These are phyloP conservation scores for Allomyces macrogynus DNA, from an alignment of 192 early-diverging fungal genomes.

Conservation along the genomic window DNA sequence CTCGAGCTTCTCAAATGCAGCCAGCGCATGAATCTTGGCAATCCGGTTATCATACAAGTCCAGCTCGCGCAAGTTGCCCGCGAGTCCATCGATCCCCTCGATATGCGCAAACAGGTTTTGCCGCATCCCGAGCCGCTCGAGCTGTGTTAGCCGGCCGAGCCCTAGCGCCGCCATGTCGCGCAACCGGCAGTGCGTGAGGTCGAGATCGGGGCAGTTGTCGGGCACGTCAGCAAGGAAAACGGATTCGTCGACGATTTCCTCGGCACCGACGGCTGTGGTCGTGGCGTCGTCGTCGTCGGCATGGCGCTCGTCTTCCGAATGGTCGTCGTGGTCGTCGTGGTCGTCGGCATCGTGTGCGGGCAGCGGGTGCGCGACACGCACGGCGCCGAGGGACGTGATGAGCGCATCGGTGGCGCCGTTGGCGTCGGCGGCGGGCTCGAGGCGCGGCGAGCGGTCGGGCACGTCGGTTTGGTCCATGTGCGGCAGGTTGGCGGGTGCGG, in stretches of 20 bases:
- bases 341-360: background rate
- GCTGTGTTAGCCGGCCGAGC: slow-evolving; percentile 8
- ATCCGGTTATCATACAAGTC: slow-evolving; percentile 95
- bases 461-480: too few relatives aligned
- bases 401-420: background rate
- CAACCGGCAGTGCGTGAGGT: slow-evolving; percentile 18
- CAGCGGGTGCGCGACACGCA: background rate
- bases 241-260: slow-evolving; percentile 4
- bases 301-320: background rate
- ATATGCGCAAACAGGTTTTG: slow-evolving; percentile 71
- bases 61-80: slow-evolving; percentile 42
- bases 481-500: too few relatives aligned
- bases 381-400: background rate
- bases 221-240: slow-evolving; percentile 1
- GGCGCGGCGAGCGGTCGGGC: too few relatives aligned
- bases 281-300: background rate
- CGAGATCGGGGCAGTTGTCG: slow-evolving; percentile 8
- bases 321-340: slow-evolving; percentile 1
- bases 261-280: background rate
- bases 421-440: too few relatives aligned
- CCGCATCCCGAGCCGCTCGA: slow-evolving; percentile 50
- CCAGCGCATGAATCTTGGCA: slow-evolving; percentile 43
- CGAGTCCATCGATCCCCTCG: slow-evolving; percentile 26
- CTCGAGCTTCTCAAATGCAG: slow-evolving; percentile 33
- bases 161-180: slow-evolving; percentile 8